Percentiles rank a stretch among this genome's conserved stretches.
These are phyloP conservation scores for Gaeumannomyces tritici DNA, from an alignment of 2,329 filamentous ascomycete species.

Conservation along the genomic window DNA sequence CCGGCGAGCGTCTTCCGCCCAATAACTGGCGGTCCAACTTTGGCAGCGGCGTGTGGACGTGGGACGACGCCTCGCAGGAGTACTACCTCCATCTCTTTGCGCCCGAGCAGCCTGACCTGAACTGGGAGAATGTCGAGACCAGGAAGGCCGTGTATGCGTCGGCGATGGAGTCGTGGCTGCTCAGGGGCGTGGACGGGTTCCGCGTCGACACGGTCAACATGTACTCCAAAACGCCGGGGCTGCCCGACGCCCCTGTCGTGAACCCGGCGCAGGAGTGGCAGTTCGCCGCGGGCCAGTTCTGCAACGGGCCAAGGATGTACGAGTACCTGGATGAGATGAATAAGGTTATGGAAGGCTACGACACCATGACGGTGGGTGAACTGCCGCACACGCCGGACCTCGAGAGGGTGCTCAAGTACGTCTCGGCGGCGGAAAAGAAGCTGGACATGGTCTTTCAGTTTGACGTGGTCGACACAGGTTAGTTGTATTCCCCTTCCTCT, in stretches of 20 bases:
- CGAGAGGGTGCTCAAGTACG: conserved; percentile 47
- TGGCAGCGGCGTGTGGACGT: conserved; percentile 56
- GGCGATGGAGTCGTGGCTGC: conserved; percentile 71
- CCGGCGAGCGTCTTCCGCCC: conserved; percentile 56
- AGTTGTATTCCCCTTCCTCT: background rate
- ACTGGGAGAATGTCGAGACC: conserved; percentile 66
- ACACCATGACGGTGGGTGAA: conserved; percentile 50
- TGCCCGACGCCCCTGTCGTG: conserved; percentile 40
- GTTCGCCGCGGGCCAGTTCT: conserved; percentile 46
- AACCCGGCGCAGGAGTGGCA: conserved; percentile 26
- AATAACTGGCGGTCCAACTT: conserved; percentile 67
- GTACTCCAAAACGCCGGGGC: conserved; percentile 52
- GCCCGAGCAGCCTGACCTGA: conserved; percentile 68
- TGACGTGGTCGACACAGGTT: background rate
- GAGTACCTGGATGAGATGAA: conserved; percentile 61
- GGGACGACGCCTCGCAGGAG: conserved; percentile 61
- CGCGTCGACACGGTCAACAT: conserved; percentile 68
- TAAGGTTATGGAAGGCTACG: conserved; percentile 31
- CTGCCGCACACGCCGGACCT: conserved; percentile 53
- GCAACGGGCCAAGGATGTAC: conserved; percentile 60
- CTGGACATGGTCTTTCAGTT: conserved; percentile 62
- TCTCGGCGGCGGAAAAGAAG: conserved; percentile 47
- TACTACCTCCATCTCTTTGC: conserved; percentile 74
- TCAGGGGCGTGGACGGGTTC: conserved; percentile 64
- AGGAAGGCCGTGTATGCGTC: conserved; percentile 61